Evolutionary conservation across 2,329 filamentous ascomycete species (phyloP).

Genomic region (Claviceps africana): DNA sequence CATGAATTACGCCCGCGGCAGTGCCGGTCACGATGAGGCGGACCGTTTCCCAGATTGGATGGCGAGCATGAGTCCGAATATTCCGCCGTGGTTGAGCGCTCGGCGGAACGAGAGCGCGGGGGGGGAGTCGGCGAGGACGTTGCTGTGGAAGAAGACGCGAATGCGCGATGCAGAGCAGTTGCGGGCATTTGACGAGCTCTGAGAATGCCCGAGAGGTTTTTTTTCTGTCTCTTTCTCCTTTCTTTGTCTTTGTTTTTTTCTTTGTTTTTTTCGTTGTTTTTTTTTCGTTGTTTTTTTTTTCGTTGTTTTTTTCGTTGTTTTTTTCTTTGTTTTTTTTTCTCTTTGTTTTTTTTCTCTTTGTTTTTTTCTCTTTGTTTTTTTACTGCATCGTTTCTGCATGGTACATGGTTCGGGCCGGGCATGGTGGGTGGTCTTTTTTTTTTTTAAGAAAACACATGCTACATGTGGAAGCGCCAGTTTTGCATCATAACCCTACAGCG

Average conservation of each 20-base stretch:
- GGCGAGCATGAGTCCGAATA: slow-evolving; percentile 3
- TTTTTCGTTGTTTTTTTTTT: background rate
- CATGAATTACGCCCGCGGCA: slow-evolving; percentile 12
- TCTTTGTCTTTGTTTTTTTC: background rate
- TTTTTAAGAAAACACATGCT: no score
- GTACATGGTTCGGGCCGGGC: no score
- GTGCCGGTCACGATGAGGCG: background rate
- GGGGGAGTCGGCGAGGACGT: slow-evolving; percentile 11
- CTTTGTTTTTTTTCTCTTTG: background rate
- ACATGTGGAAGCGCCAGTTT: background rate
- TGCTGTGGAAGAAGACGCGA: slow-evolving; percentile 16
- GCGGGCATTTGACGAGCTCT: slow-evolving; percentile 34
- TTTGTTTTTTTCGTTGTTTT: background rate
- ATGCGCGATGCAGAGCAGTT: slow-evolving; percentile 22
- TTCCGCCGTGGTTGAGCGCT: slow-evolving; percentile 7
- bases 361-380: background rate
- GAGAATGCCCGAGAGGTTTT: slow-evolving; percentile 6
- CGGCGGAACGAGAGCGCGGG: slow-evolving; percentile 6
- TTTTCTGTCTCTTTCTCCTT: no score
- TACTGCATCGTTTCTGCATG: background rate
- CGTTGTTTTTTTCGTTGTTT: background rate
- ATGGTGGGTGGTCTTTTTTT: no score
- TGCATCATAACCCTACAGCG: background rate
- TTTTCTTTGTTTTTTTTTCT: background rate
- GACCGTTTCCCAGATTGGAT: background rate